These are phyloP conservation scores for Clonostachys rhizophaga DNA, from an alignment of 2,329 filamentous ascomycete species.

Conservation along the genomic window DNA sequence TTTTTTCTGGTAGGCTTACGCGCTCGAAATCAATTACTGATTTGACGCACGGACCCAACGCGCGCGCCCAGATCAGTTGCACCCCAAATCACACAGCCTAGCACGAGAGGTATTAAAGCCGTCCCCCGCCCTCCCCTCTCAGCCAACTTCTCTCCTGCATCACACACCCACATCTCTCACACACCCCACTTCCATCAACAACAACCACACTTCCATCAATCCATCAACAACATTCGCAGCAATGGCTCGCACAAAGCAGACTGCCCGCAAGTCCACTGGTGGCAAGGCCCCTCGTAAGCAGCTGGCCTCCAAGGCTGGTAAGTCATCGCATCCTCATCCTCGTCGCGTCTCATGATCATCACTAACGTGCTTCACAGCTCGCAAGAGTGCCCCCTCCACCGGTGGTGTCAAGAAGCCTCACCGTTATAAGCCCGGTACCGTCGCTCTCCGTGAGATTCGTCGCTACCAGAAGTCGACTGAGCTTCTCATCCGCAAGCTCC, in stretches of 20 bases:
- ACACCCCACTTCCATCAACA: conserved; percentile 16
- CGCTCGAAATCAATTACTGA: neutral
- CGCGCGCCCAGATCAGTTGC: conserved; percentile 28
- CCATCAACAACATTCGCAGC: conserved; percentile 28
- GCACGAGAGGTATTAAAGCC: conserved; percentile 32
- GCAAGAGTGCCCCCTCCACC: conserved; percentile 96
- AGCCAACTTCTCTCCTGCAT: conserved; percentile 34
- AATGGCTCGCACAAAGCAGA: conserved; percentile 66
- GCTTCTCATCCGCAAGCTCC: conserved; percentile 93
- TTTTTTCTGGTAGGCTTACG: neutral
- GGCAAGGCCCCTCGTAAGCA: conserved; percentile 86
- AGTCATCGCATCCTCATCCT: conserved; percentile 6
- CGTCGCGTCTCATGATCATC: conserved; percentile 4
- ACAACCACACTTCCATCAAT: neutral
- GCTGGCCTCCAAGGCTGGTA: conserved; percentile 92
- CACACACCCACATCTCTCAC: conserved; percentile 19
- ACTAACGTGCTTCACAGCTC: conserved; percentile 38
- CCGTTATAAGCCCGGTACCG: conserved; percentile 85
- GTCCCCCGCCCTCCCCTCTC: conserved; percentile 34
- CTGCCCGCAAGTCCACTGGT: conserved; percentile 72
- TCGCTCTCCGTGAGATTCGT: conserved; percentile 97
- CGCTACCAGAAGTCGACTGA: conserved; percentile 97
- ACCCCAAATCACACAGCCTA: conserved; percentile 14
- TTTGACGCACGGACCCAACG: neutral
- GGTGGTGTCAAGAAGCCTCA: conserved; percentile 97